Base-by-base conservation (phyloP, 129 eudicot genomes). In the Escallonia herrerae region DNA sequence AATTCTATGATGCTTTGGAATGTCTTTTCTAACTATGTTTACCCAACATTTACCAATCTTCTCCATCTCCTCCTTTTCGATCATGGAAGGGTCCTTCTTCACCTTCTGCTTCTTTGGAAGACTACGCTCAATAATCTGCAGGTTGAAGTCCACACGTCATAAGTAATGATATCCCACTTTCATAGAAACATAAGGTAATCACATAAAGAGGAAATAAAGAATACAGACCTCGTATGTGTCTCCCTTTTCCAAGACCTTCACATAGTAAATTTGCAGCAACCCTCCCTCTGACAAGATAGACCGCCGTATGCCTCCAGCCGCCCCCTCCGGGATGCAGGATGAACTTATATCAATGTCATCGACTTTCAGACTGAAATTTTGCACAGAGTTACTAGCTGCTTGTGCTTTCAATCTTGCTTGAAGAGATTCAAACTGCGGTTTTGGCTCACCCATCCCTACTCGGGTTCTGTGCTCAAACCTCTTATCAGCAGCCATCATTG, bases 201-300 rank as follows among this genome's bases (percentile, higher is more conserved):
- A 37, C 38, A 8, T 53, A 42, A 15, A 15, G 38, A 12, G 40
- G 50, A 47, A 13, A 6, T 12, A 51, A 72, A 53, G 55, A 60
- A 44, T 53, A 42, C 72, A 47, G 38, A 93, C 99, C 96, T 93
- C 99, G 53, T 93, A 89, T 3, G 96, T 77, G 74, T 93, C 99
- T 74, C 99, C 99, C 76, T 93, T 93, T 82, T 93, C 99, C 76
- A 93, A 80, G 68, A 93, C 96, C 79, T 93, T 93, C 62, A 93
- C 99, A 67, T 86, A 86, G 82, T 81, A 84, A 68, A 86, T 86
- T 72, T 89, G 99, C 69, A 93, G 65, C 22, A 77, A 75, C 60
- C 96, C 96, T 73, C 90, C 82, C 64, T 93, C 99, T 15, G 96
- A 86, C 87, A 88, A 75, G 56, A 93, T 93, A 74, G 83, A 88